phyloP scores from a whole-genome alignment of 2,329 filamentous ascomycete genomes.

The Arthroderma sp. region DNA sequence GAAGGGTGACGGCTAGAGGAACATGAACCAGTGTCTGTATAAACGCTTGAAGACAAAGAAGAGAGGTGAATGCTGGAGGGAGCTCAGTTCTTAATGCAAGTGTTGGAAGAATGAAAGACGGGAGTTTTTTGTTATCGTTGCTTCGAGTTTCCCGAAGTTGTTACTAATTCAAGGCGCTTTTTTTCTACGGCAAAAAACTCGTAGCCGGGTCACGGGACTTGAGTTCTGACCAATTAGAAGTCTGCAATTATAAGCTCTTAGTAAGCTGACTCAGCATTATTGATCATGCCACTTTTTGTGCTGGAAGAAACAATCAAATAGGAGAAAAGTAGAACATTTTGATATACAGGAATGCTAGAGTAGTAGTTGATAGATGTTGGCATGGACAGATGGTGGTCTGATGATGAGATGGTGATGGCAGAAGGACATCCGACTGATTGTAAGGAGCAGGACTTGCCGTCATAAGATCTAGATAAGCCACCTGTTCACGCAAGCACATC shows the following conservation, averaged over 20 bases:
- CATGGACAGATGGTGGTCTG: too few species aligned
- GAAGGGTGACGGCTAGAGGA: background rate
- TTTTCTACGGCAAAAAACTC: background rate
- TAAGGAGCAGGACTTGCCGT: too few species aligned
- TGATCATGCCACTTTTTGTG: constrained; percentile 4
- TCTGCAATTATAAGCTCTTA: background rate
- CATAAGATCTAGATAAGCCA: too few species aligned
- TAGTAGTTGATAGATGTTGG: too few species aligned
- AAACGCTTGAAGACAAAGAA: background rate
- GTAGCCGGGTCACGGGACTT: background rate
- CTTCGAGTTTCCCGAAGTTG: background rate
- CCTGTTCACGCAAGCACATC: too few species aligned
- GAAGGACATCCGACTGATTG: too few species aligned
- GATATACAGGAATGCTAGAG: too few species aligned
- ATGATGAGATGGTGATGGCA: too few species aligned
- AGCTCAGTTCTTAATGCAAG: background rate
- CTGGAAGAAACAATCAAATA: background rate
- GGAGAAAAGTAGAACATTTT: too few species aligned
- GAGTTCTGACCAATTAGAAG: background rate
- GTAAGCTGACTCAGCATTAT: background rate
- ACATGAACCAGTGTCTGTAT: background rate
- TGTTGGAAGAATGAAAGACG: background rate
- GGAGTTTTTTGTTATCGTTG: background rate
- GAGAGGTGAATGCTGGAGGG: background rate
- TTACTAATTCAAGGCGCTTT: background rate